These are phyloP conservation scores for Avena atlantica DNA, from an alignment of 176 grass and related monocot species.

Conservation along the genomic window DNA sequence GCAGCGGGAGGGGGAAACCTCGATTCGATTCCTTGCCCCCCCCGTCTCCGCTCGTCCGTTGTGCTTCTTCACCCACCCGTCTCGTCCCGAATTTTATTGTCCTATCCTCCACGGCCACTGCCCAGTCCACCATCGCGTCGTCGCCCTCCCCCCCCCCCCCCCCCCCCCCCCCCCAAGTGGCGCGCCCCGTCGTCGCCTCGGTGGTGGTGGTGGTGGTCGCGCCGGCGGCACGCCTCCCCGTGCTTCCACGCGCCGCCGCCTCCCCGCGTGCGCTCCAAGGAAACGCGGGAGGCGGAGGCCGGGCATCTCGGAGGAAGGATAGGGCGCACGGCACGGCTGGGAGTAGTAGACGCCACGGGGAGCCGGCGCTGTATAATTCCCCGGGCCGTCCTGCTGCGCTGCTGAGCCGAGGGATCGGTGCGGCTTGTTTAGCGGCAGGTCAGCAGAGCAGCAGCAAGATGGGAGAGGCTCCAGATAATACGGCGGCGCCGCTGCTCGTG, in stretches of 20 bases:
- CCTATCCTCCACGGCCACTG: background rate
- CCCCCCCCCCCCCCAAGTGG: too few species aligned
- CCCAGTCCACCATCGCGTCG: background rate
- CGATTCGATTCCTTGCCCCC: constrained; percentile 25
- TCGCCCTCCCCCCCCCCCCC: background rate
- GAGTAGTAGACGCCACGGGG: constrained; percentile 37
- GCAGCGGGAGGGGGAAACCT: background rate
- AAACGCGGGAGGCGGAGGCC: constrained; percentile 11
- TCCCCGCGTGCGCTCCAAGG: constrained; percentile 48
- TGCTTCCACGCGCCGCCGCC: constrained; percentile 44
- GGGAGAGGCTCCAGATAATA: constrained; percentile 42
- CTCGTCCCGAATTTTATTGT: background rate
- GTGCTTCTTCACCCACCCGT: background rate
- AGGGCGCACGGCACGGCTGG: constrained; percentile 39
- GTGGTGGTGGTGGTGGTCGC: background rate
- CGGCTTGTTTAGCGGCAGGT: background rate
- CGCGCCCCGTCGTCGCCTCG: background rate
- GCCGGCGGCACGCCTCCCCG: constrained; percentile 9
- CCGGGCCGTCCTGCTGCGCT: background rate
- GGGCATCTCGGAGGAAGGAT: constrained; percentile 24
- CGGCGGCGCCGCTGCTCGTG: constrained; percentile 43
- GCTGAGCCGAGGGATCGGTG: constrained; percentile 23
- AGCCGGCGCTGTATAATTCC: constrained; percentile 20
- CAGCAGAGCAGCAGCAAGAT: constrained; percentile 17
- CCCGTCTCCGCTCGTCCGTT: constrained; percentile 17